A percentile compares a stretch with the other conserved stretches of the same genome.
Conservation (phyloP, 148 eudicot genomes). For the Dianthus caryophyllus region DNA sequence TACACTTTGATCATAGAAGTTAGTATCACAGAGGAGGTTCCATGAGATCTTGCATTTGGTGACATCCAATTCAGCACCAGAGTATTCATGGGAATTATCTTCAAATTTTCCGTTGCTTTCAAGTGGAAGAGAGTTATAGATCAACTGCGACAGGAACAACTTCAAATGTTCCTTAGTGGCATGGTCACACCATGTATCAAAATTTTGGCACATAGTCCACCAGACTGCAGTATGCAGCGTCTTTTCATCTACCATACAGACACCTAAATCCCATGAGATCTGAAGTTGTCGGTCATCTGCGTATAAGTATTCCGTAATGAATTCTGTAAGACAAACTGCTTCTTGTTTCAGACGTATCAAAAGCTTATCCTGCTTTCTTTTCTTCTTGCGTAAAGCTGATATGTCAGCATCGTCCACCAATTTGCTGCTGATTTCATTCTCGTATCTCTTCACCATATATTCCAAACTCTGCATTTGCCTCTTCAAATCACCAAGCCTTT, state of each 20-base stretch:
- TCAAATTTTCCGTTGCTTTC: slow-evolving; percentile 22
- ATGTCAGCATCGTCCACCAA: slow-evolving; percentile 32
- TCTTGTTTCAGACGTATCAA: slow-evolving; percentile 53
- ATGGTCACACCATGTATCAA: slow-evolving; percentile 73
- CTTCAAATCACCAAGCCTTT: slow-evolving; percentile 84
- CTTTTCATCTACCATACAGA: slow-evolving; percentile 53
- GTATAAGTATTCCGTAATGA: slow-evolving; percentile 42
- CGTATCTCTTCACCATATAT: slow-evolving; percentile 45
- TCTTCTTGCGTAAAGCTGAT: slow-evolving; percentile 28
- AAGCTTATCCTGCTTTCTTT: slow-evolving; percentile 32
- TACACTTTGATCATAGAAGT: slow-evolving; percentile 72
- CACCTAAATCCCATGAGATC: slow-evolving; percentile 43
- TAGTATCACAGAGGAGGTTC: slow-evolving; percentile 56
- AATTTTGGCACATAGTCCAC: slow-evolving; percentile 69
- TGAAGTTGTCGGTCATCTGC: slow-evolving; percentile 27
- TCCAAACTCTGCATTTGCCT: slow-evolving; percentile 58
- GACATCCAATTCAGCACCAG: slow-evolving; percentile 31
- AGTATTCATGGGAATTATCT: slow-evolving; percentile 15
- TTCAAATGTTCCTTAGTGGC: slow-evolving; percentile 61
- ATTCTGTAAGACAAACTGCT: slow-evolving; percentile 59
- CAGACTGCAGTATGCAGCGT: slow-evolving; percentile 62
- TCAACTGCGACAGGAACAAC: slow-evolving; percentile 50
- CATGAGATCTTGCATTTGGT: slow-evolving; percentile 47
- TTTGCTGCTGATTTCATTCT: slow-evolving; percentile 22
- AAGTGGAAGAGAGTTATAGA: slow-evolving; percentile 38